Base-by-base conservation (phyloP, 1,284 basidiomycete species). In the Cystobasidiaceae sp. region DNA sequence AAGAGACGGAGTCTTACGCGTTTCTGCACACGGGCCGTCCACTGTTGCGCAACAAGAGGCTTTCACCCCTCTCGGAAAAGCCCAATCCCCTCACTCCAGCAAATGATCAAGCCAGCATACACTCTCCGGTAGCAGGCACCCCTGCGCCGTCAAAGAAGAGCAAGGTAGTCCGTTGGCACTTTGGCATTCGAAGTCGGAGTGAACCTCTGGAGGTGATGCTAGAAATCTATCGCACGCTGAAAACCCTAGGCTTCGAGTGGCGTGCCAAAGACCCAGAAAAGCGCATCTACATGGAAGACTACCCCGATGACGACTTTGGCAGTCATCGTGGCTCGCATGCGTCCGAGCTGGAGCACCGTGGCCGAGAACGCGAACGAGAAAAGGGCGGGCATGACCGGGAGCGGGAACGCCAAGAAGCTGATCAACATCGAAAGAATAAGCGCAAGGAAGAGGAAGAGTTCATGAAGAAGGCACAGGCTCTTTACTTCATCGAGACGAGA, bases 161-260 rank as follows among this genome's bases (percentile, higher is more conserved):
- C 25, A 46, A 50, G 32, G 45, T 48, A 7, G 88, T 87, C 13
- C 88, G 87, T 74, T 98, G 96, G 96, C 96, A 98, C 77, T 98
- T 97, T 75, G 94, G 96, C 4, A 98, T 98, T 46, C 84, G 94
- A 37, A 93, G 90, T 70, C 83, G 93, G 63, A 92, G 88, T 66
- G 92, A 93, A 46, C 94, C 94, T 21, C 96, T 97, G 91, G 94
- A 97, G 77, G 94, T 98, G 46, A 97, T 98, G 93, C 80, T 97
- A 25, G 94, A 97, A 81, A 96, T 98, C 64, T 98, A 98, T 79
- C 82, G 90, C 68, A 96, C 93, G 58, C 79, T 98, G 63, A 88
- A 89, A 78, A 81, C 86, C 62, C 81, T 98, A n/a, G 90, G 89
- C 19, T 97, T 98, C 91, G 92, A 98, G 77, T 98, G 94, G 93